phyloP scores from a whole-genome alignment of 768 basidiomycete species.

The Rossbeevera mucosa region DNA sequence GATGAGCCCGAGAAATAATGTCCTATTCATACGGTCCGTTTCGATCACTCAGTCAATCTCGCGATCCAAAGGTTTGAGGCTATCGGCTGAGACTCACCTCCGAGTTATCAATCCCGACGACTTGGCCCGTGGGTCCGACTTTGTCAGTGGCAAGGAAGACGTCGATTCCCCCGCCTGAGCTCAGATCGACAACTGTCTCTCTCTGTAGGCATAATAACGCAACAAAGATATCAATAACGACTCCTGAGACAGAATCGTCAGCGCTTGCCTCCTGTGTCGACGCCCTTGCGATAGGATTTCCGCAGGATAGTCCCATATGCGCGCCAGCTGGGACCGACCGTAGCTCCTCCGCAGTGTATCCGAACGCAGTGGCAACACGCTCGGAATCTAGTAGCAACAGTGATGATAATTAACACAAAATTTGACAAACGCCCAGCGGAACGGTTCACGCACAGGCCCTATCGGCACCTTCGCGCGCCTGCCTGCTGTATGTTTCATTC shows the following conservation, averaged over 20 bases:
- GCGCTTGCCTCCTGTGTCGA: slow-evolving; percentile 43
- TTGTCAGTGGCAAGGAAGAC: slow-evolving; percentile 49
- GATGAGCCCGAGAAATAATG: slow-evolving; percentile 46
- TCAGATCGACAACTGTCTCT: slow-evolving; percentile 53
- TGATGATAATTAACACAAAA: background rate
- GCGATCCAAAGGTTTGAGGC: background rate
- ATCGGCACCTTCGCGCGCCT: slow-evolving; percentile 4
- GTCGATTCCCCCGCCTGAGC: slow-evolving; percentile 54
- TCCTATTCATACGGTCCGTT: slow-evolving; percentile 34
- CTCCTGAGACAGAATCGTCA: background rate
- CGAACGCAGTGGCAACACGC: slow-evolving; percentile 35
- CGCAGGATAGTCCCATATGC: slow-evolving; percentile 52
- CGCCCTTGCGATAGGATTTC: slow-evolving; percentile 47
- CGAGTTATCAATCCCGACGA: slow-evolving; percentile 53
- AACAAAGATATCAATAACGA: background rate
- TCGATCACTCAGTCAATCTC: background rate
- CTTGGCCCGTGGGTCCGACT: slow-evolving; percentile 46
- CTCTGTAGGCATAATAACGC: slow-evolving; percentile 35
- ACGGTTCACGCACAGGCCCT: slow-evolving; percentile 10
- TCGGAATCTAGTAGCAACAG: slow-evolving; percentile 8
- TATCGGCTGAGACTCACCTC: slow-evolving; percentile 29
- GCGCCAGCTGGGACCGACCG: slow-evolving; percentile 39
- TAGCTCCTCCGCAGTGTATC: slow-evolving; percentile 44
- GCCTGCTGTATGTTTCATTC: slow-evolving; percentile 14
- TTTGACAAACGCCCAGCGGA: background rate